Percentiles rank a stretch among this genome's conserved stretches.
Conservation (phyloP, 495 filamentous ascomycete genomes). For the Lasiosphaeria miniovina region DNA sequence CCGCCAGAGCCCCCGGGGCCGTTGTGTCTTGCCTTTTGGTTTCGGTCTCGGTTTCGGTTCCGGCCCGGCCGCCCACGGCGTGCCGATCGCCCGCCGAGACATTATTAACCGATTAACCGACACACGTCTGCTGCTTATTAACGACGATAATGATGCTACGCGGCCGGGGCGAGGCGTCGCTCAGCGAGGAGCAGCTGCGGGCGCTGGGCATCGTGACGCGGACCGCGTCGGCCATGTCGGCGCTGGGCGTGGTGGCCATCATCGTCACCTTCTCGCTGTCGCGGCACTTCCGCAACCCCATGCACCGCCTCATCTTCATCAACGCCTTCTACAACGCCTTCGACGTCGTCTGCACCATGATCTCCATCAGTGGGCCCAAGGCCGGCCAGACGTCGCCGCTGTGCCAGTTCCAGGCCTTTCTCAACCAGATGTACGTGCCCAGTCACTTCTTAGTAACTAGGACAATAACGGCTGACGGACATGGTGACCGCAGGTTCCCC, state of each 20-base stretch:
- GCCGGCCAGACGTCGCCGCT: constrained; percentile 38
- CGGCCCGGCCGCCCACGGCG: background rate
- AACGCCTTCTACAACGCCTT: constrained; percentile 47
- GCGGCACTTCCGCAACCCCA: constrained; percentile 44
- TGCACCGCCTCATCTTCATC: constrained; percentile 48
- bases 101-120: background rate
- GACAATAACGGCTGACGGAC: background rate
- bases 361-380: constrained; percentile 40
- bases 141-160: constrained; percentile 11
- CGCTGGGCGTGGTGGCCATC: constrained; percentile 39
- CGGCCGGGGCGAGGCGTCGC: constrained; percentile 19
- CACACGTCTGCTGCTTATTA: background rate
- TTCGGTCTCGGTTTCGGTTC: too few relatives aligned
- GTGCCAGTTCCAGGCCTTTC: constrained; percentile 49
- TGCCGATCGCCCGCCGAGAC: background rate
- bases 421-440: constrained; percentile 44
- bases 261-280: constrained; percentile 39
- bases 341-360: constrained; percentile 46
- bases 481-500: constrained; percentile 38
- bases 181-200: constrained; percentile 32
- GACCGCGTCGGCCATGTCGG: constrained; percentile 37
- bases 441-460: background rate
- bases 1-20: background rate
- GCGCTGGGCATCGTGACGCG: constrained; percentile 37
- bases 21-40: too few relatives aligned